Conservation (phyloP, 495 filamentous ascomycete genomes). For the Amorphotheca resinae region DNA sequence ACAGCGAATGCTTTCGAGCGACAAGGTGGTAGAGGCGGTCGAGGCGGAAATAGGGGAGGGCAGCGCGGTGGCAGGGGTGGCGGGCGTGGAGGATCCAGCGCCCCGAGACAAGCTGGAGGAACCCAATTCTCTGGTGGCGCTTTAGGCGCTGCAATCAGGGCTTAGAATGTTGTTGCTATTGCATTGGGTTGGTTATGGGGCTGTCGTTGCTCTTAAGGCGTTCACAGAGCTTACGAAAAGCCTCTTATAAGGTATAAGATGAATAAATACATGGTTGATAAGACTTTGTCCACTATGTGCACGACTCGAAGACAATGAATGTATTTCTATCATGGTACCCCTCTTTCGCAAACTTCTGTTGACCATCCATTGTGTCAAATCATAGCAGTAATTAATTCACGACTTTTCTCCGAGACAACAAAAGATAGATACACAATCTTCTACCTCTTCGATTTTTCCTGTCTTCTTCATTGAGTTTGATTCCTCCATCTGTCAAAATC, state of each 20-base stretch:
- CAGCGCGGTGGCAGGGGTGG: constrained; percentile 59
- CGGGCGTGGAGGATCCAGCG: constrained; percentile 36
- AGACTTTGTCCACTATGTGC: too few species aligned
- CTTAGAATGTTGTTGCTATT: constrained; percentile 24
- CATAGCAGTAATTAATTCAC: too few species aligned
- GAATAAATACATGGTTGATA: background rate
- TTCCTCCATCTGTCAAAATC: too few species aligned
- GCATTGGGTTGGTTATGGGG: constrained; percentile 19
- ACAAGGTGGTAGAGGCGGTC: constrained; percentile 62
- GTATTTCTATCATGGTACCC: too few species aligned
- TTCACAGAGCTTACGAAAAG: constrained; percentile 20
- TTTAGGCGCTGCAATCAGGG: constrained; percentile 40
- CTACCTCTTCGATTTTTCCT: too few species aligned
- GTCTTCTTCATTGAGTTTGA: too few species aligned
- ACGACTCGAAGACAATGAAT: too few species aligned
- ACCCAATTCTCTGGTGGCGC: constrained; percentile 47
- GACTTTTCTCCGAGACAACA: too few species aligned
- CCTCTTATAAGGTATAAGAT: background rate
- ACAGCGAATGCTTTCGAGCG: constrained; percentile 90
- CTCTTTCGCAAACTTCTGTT: too few species aligned
- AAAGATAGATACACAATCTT: too few species aligned
- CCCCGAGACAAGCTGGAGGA: constrained; percentile 43
- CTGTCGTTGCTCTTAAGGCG: constrained; percentile 16
- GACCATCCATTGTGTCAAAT: too few species aligned
- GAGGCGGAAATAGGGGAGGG: constrained; percentile 59